Conservation (phyloP, 2,329 filamentous ascomycete genomes). For the Sphaerostilbella broomeana region DNA sequence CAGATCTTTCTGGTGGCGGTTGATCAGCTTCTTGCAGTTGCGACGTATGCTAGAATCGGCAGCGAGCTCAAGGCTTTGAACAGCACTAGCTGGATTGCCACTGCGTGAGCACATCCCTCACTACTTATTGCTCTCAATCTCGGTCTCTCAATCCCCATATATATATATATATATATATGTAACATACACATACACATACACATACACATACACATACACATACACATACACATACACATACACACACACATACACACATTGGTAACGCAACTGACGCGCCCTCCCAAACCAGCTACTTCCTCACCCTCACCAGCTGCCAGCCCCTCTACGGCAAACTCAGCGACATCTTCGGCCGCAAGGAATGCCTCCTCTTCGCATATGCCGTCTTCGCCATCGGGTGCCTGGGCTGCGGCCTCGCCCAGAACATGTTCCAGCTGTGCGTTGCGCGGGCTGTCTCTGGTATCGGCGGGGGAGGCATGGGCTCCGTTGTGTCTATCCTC, state of each 20-base stretch:
- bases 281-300: slow-evolving; percentile 54
- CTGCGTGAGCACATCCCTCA: slow-evolving; percentile 19
- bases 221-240: no score
- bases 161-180: no score
- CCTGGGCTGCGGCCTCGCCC: slow-evolving; percentile 55
- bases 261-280: no score
- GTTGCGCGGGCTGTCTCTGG: slow-evolving; percentile 47
- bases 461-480: slow-evolving; percentile 67
- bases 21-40: slow-evolving; percentile 71
- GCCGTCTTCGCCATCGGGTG: slow-evolving; percentile 59
- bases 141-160: no score
- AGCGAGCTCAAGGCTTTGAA: slow-evolving; percentile 69
- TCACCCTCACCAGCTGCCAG: slow-evolving; percentile 69
- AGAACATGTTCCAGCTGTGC: slow-evolving; percentile 59
- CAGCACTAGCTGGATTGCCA: slow-evolving; percentile 68
- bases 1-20: slow-evolving; percentile 58
- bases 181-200: no score
- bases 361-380: slow-evolving; percentile 59
- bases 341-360: slow-evolving; percentile 65
- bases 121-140: no score
- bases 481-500: slow-evolving; percentile 61
- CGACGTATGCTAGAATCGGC: slow-evolving; percentile 72
- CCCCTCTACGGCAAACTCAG: slow-evolving; percentile 66
- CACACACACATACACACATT: no score
- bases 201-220: no score